A percentile compares a stretch with the other conserved stretches of the same genome.
Conservation (phyloP, 2,329 filamentous ascomycete species). For the Boeremia lycopersici region DNA sequence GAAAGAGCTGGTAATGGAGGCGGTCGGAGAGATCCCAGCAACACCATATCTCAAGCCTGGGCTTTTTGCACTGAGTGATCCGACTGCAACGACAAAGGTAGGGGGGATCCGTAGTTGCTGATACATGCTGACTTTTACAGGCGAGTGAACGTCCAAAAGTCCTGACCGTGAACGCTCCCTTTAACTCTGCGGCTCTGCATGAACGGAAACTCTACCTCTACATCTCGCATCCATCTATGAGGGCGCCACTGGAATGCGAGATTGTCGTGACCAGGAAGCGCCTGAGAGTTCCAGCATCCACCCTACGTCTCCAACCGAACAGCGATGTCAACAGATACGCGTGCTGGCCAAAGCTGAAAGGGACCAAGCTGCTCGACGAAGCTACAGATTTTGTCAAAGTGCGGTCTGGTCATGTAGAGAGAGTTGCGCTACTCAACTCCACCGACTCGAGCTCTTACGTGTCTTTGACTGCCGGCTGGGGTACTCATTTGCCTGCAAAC, state of each 20-base stretch:
- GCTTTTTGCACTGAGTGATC: slow-evolving; percentile 31
- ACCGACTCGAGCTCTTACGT: slow-evolving; percentile 29
- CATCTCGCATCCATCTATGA: slow-evolving; percentile 42
- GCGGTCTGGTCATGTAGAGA: slow-evolving; percentile 39
- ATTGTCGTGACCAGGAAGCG: slow-evolving; percentile 45
- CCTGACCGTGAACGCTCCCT: slow-evolving; percentile 40
- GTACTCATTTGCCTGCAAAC: slow-evolving; percentile 40
- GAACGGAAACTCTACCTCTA: slow-evolving; percentile 48
- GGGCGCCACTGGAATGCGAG: slow-evolving; percentile 45
- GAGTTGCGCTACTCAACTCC: slow-evolving; percentile 35
- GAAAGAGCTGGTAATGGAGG: slow-evolving; percentile 48
- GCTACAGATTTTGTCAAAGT: slow-evolving; percentile 42
- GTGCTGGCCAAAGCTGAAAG: slow-evolving; percentile 42
- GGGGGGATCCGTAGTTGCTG: not conserved
- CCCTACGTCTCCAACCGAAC: slow-evolving; percentile 30
- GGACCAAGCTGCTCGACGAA: slow-evolving; percentile 28
- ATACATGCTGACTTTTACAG: slow-evolving; percentile 16
- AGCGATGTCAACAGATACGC: slow-evolving; percentile 38
- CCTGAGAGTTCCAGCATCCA: slow-evolving; percentile 37
- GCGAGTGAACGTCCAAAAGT: slow-evolving; percentile 26
- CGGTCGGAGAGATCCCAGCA: slow-evolving; percentile 42
- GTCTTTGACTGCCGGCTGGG: slow-evolving; percentile 46
- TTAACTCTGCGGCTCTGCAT: slow-evolving; percentile 45
- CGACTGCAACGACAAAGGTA: slow-evolving; percentile 26
- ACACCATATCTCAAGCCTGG: slow-evolving; percentile 37